Base-by-base conservation (phyloP, 2,329 filamentous ascomycete genomes). In the Ilyonectria mors-panacis region DNA sequence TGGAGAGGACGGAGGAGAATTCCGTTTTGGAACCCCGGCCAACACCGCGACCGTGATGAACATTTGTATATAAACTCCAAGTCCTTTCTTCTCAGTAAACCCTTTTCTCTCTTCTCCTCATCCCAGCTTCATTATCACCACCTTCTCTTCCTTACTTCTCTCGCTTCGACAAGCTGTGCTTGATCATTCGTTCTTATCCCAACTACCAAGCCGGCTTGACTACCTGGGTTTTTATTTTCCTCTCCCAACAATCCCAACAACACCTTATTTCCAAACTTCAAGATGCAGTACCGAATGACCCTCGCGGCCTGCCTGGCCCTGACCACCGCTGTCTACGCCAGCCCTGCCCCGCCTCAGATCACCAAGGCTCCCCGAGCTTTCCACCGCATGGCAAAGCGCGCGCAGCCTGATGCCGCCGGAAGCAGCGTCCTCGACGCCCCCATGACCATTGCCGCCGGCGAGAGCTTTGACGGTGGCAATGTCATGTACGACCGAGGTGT, bases 391-490 rank as follows among this genome's bases (percentile, higher is more conserved):
- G 67, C 66, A 33, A 72, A 62, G 48, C 74, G 74, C 12, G 68
- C 74, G 28, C 69, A 76, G 60, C 60, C 68, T 6, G 57, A 55
- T 1, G 63, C 64, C 19, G 71, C 48, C 6, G 69, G 62, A 12
- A 75, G 67, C 67, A 76, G 66, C 47, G 70, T 76, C 23, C 74
- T 76, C 30, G 53, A 71, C 8, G 73, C 70, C 3, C 69, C 72
- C 45, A 72, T 67, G 71, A 75, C 75, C 26, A 76, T 72, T 39
- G 74, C 73, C 6, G 74, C 74, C 1, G 74, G 74, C 21, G 55
- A 76, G 60, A 66, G 70, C 61, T 79, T 79, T 33, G 78, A 79
- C 19, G 77, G 76, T 55, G 69, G 72, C 13, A 70, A 78, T 48
- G 72, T 65, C 59, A 61, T 76, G 65, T 78, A 70, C 19, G 76